phyloP scores from a whole-genome alignment of 2,329 filamentous ascomycete genomes.

The Verticillium isaacii region DNA sequence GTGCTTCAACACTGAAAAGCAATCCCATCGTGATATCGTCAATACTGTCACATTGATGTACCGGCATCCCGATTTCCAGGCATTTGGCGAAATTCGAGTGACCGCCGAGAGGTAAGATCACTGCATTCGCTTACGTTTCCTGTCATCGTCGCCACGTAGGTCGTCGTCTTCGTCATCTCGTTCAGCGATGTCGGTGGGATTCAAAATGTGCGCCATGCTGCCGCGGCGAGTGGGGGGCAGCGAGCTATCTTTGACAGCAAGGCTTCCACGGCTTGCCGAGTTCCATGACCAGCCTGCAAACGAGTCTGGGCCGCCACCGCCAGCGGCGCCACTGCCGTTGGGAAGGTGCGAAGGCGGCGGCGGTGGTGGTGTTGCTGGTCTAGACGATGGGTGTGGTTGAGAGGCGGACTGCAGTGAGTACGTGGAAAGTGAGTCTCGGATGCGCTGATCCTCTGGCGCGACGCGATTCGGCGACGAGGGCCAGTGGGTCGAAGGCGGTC shows the following conservation, averaged over 20 bases:
- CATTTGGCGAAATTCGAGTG: not conserved
- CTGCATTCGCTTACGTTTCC: constrained; percentile 58
- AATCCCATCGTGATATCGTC: not conserved
- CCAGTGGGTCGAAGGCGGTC: constrained; percentile 46
- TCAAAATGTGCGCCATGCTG: constrained; percentile 61
- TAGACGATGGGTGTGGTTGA: constrained; percentile 39
- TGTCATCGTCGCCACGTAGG: constrained; percentile 50
- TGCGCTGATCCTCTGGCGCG: constrained; percentile 47
- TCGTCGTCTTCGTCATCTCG: constrained; percentile 53
- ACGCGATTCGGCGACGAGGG: constrained; percentile 49
- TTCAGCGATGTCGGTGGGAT: constrained; percentile 53
- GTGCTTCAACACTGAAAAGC: not conserved
- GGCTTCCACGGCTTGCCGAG: constrained; percentile 42
- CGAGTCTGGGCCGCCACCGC: constrained; percentile 26
- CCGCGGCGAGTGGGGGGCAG: constrained; percentile 52
- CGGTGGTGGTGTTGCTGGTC: constrained; percentile 49
- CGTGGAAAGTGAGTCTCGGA: constrained; percentile 51
- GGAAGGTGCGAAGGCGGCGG: constrained; percentile 33
- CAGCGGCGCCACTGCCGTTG: constrained; percentile 33
- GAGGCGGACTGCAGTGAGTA: constrained; percentile 45
- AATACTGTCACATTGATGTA: not conserved
- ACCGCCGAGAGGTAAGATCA: constrained; percentile 17
- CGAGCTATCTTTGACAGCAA: constrained; percentile 49
- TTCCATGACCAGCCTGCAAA: constrained; percentile 56
- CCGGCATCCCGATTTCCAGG: not conserved